Conservation (phyloP, 1,139 yeast genomes). For the Saccharomyces hybrid region DNA sequence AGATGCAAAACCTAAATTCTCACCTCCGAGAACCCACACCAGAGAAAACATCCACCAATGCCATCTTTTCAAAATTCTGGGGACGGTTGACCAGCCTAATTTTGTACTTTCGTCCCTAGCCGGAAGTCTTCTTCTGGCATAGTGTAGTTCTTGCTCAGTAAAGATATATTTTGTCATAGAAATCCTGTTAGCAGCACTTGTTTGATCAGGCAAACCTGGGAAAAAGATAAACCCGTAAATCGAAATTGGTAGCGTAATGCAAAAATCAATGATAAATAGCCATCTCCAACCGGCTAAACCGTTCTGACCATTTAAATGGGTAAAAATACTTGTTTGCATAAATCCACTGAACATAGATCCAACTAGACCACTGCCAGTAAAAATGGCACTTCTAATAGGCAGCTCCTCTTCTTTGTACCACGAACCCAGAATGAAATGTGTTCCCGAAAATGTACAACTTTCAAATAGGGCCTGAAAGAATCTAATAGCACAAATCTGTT, state of each 20-base stretch:
- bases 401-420: slow-evolving; percentile 48
- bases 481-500: slow-evolving; percentile 44
- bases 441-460: slow-evolving; percentile 47
- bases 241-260: slow-evolving; percentile 48
- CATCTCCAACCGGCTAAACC: slow-evolving; percentile 62
- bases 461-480: slow-evolving; percentile 52
- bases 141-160: slow-evolving; percentile 34
- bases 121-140: slow-evolving; percentile 37
- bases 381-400: slow-evolving; percentile 44
- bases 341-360: slow-evolving; percentile 52
- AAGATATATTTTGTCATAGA: slow-evolving; percentile 31
- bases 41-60: slow-evolving; percentile 51
- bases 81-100: slow-evolving; percentile 40
- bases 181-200: slow-evolving; percentile 9
- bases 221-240: slow-evolving; percentile 47
- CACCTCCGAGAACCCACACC: slow-evolving; percentile 55
- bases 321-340: slow-evolving; percentile 55
- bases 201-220: slow-evolving; percentile 38
- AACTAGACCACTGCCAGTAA: slow-evolving; percentile 45
- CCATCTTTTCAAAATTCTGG: slow-evolving; percentile 48
- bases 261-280: slow-evolving; percentile 57
- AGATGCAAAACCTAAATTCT: slow-evolving; percentile 47
- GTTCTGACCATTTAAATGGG: slow-evolving; percentile 38
- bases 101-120: slow-evolving; percentile 35
- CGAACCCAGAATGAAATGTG: slow-evolving; percentile 45